Conservation (phyloP, 116 monocot species). For the Dioscorea cayenensis region DNA sequence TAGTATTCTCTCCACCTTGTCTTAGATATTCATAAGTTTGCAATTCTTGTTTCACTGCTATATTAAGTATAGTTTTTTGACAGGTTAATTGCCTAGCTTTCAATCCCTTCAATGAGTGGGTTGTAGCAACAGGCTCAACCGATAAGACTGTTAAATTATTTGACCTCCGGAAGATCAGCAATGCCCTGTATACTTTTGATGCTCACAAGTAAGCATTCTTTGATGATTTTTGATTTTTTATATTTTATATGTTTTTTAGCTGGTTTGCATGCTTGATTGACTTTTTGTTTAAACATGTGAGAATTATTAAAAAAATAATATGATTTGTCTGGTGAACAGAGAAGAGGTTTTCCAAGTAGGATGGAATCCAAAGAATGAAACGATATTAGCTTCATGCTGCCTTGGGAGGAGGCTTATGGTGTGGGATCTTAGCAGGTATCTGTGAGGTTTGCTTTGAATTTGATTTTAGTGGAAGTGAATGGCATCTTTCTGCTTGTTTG, state of each 20-base stretch:
- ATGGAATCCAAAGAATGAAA: slow-evolving; percentile 98
- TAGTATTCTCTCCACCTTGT: too few species aligned
- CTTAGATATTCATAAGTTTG: not conserved
- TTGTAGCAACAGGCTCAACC: slow-evolving; percentile 95
- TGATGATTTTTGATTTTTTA: not conserved
- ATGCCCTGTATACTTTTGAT: slow-evolving; percentile 71
- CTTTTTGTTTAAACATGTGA: not conserved
- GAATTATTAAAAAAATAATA: not conserved
- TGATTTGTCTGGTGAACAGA: slow-evolving; percentile 22
- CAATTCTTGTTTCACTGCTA: not conserved
- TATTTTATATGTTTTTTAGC: not conserved
- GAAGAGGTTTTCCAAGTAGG: slow-evolving; percentile 98
- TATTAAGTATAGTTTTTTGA: not conserved
- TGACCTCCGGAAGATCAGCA: slow-evolving; percentile 82
- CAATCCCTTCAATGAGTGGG: slow-evolving; percentile 98
- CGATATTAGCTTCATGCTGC: slow-evolving; percentile 92
- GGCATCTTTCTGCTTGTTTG: not conserved
- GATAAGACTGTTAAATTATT: slow-evolving; percentile 98
- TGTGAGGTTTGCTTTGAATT: not conserved
- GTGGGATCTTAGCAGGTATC: slow-evolving; percentile 99
- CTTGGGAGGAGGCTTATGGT: slow-evolving; percentile 96
- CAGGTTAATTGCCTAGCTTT: slow-evolving; percentile 98
- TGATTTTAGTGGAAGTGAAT: not conserved
- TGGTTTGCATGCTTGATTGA: not conserved
- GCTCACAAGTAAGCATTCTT: slow-evolving; percentile 70